A percentile compares a stretch with the other conserved stretches of the same genome.
These are phyloP conservation scores for Ogataea nitratoaversa DNA, from an alignment of 805 yeast species.

Conservation along the genomic window DNA sequence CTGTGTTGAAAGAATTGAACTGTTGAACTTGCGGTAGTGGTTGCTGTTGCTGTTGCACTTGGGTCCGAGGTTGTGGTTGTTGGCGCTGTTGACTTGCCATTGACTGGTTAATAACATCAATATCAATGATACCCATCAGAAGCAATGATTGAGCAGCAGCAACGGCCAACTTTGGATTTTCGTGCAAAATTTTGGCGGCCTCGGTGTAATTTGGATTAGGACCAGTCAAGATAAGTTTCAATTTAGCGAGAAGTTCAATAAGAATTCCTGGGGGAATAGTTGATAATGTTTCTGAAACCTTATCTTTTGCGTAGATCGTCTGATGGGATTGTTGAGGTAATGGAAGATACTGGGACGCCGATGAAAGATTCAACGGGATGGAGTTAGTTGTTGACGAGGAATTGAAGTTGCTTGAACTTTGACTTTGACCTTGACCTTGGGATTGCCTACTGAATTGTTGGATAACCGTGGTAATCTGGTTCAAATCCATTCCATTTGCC, in stretches of 20 bases:
- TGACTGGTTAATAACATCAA: conserved; percentile 61
- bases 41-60: conserved; percentile 11
- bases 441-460: conserved; percentile 25
- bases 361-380: conserved; percentile 42
- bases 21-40: conserved; percentile 5
- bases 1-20: background rate
- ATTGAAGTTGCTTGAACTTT: conserved; percentile 8
- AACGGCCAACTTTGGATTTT: conserved; percentile 54
- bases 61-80: conserved; percentile 12
- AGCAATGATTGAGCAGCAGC: conserved; percentile 71
- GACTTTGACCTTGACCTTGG: conserved; percentile 10
- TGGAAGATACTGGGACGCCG: conserved; percentile 57
- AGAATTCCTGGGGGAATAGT: conserved; percentile 67
- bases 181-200: conserved; percentile 49
- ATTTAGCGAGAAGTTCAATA: conserved; percentile 62
- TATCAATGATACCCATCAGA: conserved; percentile 72
- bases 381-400: conserved; percentile 19
- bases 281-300: conserved; percentile 57
- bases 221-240: conserved; percentile 53
- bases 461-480: conserved; percentile 28
- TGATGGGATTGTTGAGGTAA: conserved; percentile 32
- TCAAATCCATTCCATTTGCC: conserved; percentile 33
- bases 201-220: conserved; percentile 47
- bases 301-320: conserved; percentile 44
- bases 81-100: conserved; percentile 22